phyloP scores from a whole-genome alignment of 1,284 basidiomycete genomes.

The Leccinum pallidistipes region DNA sequence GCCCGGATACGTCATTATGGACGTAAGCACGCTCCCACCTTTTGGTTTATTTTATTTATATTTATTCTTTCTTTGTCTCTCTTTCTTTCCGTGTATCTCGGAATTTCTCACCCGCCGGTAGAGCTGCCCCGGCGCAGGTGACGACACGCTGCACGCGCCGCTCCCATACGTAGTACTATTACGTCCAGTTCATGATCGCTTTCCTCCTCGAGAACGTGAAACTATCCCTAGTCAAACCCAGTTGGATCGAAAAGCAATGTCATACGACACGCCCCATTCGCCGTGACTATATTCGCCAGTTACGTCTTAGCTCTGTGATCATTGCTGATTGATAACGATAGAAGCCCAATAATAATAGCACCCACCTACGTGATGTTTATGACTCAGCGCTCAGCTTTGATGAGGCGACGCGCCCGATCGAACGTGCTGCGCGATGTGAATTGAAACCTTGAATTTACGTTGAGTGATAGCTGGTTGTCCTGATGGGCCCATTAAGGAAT shows the following conservation, averaged over 20 bases:
- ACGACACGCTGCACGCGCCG: constrained; percentile 42
- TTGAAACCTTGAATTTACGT: neutral
- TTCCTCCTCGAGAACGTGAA: no score
- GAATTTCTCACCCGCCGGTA: constrained; percentile 24
- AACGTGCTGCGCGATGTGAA: neutral
- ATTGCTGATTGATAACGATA: neutral
- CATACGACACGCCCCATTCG: neutral
- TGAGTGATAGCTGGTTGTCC: neutral
- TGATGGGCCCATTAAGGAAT: neutral
- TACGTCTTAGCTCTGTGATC: neutral
- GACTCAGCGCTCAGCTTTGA: neutral
- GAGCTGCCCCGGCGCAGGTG: constrained; percentile 71
- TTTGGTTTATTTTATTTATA: no score
- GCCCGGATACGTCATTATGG: constrained; percentile 69
- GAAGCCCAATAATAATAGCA: no score
- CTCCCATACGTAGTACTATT: no score
- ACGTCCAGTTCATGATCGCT: no score
- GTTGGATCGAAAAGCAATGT: neutral
- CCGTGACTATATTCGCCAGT: neutral
- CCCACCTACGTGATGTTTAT: neutral
- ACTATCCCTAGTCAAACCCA: no score
- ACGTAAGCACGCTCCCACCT: constrained; percentile 45
- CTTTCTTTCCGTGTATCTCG: neutral
- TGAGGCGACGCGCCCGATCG: neutral
- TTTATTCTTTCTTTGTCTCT: neutral